Conservation (phyloP, 805 yeast species). For the Suhomyces emberorum region DNA sequence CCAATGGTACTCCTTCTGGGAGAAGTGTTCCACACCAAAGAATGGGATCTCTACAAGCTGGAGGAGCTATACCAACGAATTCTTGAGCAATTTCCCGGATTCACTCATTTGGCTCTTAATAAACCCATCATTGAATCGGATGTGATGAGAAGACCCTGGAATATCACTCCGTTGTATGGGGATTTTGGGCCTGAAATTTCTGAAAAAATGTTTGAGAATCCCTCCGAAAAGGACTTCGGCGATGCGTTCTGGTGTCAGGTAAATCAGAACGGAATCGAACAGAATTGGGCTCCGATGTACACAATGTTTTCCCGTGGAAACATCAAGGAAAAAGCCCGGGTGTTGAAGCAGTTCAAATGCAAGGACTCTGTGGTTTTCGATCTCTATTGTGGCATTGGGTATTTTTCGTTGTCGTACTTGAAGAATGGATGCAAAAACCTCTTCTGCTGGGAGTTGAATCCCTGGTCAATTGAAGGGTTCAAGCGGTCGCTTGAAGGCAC, state of each 20-base stretch:
- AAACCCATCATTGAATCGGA: conserved; percentile 60
- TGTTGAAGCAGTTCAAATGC: conserved; percentile 44
- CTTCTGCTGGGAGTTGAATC: conserved; percentile 80
- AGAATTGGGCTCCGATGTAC: conserved; percentile 79
- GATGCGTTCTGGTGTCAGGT: conserved; percentile 69
- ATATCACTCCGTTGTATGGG: conserved; percentile 59
- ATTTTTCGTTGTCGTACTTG: conserved; percentile 70
- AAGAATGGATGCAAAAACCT: conserved; percentile 49
- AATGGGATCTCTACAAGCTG: conserved; percentile 25
- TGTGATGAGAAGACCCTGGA: conserved; percentile 61
- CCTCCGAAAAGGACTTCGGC: conserved; percentile 37
- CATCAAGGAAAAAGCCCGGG: conserved; percentile 72
- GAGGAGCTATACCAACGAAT: neutral
- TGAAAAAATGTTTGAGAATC: conserved; percentile 14
- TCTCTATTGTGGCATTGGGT: conserved; percentile 82
- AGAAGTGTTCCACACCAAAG: conserved; percentile 39
- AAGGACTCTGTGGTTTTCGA: conserved; percentile 53
- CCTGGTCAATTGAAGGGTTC: conserved; percentile 79
- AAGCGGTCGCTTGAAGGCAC: conserved; percentile 52
- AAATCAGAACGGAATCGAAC: conserved; percentile 70
- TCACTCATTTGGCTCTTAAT: conserved; percentile 68
- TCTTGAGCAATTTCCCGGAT: conserved; percentile 10
- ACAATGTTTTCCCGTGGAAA: conserved; percentile 91
- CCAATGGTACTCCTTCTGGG: conserved; percentile 62
- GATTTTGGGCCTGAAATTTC: conserved; percentile 54